Evolutionary conservation across 768 basidiomycete genomes (phyloP), one percentile per base, ranked within the genome.

Genomic region (Exsudoporus frostii): DNA sequence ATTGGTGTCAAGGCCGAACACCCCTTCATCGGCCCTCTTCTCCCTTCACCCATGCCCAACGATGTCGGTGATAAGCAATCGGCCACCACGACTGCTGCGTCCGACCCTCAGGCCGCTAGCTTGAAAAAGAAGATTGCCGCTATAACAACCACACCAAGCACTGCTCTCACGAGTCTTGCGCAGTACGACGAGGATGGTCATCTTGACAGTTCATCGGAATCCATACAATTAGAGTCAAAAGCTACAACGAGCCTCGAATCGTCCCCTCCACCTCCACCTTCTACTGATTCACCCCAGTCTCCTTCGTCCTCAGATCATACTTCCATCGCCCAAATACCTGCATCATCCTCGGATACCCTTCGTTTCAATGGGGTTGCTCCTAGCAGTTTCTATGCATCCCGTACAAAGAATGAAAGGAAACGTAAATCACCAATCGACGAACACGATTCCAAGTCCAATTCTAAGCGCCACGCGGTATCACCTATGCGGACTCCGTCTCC

Each of bases 21-120:
- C 27, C 75, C 79, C 6, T 84, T 88, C 61, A 85, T 88, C 56
- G 88, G 86, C 3, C 88, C 88, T 22, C 66, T 81, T 38, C 72
- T 86, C 29, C 87, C 88, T 14, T 78, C 84, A 0, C 66, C 58
- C 59, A 60, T 72, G 60, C 42, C 59, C 43, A 67, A 67, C 56
- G 42, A 32, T 7, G 34, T 43, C 17, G 46, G 40, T 24, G 48
- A 59, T 20, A 48, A 50, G n/a, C 56, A 59, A 54, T 33, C 65
- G 57, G 19, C 50, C 60, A 40, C 63, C 7, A 48, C 54, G 33
- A 36, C 45, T 27, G 2, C 47, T 27, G 44, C 10, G 1, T 48
- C 56, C 34, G 83, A 86, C 51, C 84, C 83, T 8, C 83, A 84
- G 65, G 80, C 83, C 9, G 68, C 70, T 34, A 56, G 66, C 20